Evolutionary conservation across 352 stramenopile genomes (phyloP).

Genomic region (Peronospora belbahrii): DNA sequence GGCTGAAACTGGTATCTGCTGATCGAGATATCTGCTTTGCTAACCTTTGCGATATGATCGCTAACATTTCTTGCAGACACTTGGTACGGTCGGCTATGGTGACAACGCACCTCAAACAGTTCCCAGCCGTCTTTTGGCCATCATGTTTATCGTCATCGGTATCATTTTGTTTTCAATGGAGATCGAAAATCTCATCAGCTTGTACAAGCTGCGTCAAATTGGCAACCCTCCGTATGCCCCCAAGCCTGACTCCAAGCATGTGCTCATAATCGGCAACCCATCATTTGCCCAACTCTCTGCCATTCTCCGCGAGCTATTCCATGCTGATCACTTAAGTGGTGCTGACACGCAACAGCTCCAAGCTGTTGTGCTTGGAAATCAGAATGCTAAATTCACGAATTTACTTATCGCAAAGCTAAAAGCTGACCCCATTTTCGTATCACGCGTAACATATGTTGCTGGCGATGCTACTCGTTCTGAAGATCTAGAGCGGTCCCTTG

Average conservation of each 20-base stretch:
- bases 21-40: neutral
- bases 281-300: constrained; percentile 75
- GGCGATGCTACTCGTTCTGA: constrained; percentile 58
- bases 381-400: constrained; percentile 65
- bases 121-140: constrained; percentile 69
- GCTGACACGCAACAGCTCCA: constrained; percentile 43
- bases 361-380: constrained; percentile 62
- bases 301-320: constrained; percentile 83
- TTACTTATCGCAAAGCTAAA: constrained; percentile 63
- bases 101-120: constrained; percentile 81
- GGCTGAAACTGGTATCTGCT: neutral
- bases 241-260: constrained; percentile 57
- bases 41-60: constrained; percentile 2
- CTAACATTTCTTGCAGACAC: constrained; percentile 35
- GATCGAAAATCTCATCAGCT: constrained; percentile 81
- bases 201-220: constrained; percentile 77
- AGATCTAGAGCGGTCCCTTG: constrained; percentile 62
- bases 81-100: constrained; percentile 83
- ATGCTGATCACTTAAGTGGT: constrained; percentile 64
- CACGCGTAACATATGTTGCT: constrained; percentile 73
- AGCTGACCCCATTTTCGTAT: constrained; percentile 70
- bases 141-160: constrained; percentile 86
- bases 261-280: constrained; percentile 80
- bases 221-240: constrained; percentile 70
- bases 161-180: constrained; percentile 86